Evolutionary conservation across 225 moss, liverwort and hornwort genomes (phyloP).

Genomic region (Polytrichum formosum): DNA sequence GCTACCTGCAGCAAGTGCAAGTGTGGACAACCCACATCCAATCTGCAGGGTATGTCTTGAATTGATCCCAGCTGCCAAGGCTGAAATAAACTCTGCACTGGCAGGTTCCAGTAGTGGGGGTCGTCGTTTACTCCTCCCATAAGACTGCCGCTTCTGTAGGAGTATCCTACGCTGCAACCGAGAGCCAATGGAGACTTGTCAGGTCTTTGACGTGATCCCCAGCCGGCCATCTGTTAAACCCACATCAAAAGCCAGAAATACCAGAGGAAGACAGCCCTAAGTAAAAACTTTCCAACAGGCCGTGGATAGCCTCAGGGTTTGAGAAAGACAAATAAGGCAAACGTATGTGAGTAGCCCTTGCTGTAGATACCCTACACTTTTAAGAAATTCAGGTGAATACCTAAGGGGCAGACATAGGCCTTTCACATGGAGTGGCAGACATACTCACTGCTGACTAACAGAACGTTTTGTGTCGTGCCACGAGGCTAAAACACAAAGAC

Average conservation of each 20-base stretch:
- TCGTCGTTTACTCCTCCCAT: conserved; percentile 28
- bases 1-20: conserved; percentile 62
- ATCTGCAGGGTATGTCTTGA: conserved; percentile 65
- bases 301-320: not conserved
- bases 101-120: conserved; percentile 60
- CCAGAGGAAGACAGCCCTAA: conserved; percentile 1
- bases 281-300: not conserved
- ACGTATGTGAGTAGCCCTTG: not conserved
- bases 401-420: too few species aligned
- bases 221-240: not conserved
- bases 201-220: conserved; percentile 9
- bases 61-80: conserved; percentile 67
- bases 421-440: too few species aligned
- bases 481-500: too few species aligned
- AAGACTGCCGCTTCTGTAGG: conserved; percentile 51
- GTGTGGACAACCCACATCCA: conserved; percentile 72
- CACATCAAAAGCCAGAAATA: conserved; percentile 3
- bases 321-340: not conserved
- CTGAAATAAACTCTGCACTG: conserved; percentile 71
- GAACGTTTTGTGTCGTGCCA: too few species aligned
- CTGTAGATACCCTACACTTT: not conserved
- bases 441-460: too few species aligned
- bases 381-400: too few species aligned
- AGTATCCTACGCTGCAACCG: conserved; percentile 57
- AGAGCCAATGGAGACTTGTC: conserved; percentile 25